A percentile compares a stretch with the other conserved stretches of the same genome.
Evolutionary conservation across 225 moss, liverwort and hornwort genomes (phyloP).

Genomic region (Pseudisothecium myosuroides): DNA sequence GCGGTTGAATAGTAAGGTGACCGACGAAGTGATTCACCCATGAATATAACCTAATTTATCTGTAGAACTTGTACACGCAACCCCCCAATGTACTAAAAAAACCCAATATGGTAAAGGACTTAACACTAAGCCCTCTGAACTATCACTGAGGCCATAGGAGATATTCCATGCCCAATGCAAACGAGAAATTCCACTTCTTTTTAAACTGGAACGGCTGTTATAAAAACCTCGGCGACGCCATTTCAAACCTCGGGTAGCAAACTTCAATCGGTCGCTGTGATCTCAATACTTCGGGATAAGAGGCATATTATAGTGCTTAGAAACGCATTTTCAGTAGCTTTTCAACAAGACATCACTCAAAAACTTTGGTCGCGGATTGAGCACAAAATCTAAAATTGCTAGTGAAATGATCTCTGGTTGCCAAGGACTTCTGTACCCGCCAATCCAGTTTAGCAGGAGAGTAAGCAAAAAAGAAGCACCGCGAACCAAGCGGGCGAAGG

Average conservation of each 20-base stretch:
- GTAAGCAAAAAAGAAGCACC: neutral
- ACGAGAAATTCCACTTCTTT: neutral
- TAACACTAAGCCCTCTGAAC: neutral
- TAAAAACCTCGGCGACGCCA: neutral
- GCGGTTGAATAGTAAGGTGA: neutral
- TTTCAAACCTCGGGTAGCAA: neutral
- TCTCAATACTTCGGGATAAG: neutral
- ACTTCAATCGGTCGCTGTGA: neutral
- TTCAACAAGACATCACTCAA: neutral
- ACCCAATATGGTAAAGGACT: neutral
- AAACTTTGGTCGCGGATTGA: neutral
- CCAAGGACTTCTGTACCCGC: neutral
- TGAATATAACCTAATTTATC: neutral
- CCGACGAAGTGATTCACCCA: neutral
- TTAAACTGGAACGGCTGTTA: neutral
- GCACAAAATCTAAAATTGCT: neutral
- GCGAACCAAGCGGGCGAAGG: neutral
- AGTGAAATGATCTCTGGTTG: neutral
- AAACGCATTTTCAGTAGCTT: neutral
- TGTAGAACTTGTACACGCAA: neutral
- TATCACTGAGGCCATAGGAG: neutral
- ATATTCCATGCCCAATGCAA: neutral
- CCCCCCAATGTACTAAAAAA: neutral
- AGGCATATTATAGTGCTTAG: neutral
- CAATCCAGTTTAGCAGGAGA: neutral